phyloP scores from a whole-genome alignment of 2,329 filamentous ascomycete genomes.

The Aspergillus quadrilineatus region DNA sequence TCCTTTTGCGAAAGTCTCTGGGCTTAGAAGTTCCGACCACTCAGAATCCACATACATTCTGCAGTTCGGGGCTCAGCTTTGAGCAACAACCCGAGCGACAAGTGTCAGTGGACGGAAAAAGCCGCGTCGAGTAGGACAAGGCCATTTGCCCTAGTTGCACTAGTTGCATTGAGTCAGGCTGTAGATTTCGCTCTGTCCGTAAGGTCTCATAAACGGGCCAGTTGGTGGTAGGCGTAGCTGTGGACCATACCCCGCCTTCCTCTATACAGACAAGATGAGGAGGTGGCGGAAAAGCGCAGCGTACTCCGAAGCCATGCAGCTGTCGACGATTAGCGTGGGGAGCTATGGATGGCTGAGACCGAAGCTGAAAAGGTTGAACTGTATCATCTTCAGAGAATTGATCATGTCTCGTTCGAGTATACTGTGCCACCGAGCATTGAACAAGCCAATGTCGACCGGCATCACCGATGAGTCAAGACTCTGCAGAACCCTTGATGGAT shows the following conservation, averaged over 20 bases:
- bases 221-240: neutral
- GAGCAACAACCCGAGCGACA: neutral
- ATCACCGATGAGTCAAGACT: neutral
- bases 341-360: constrained; percentile 2
- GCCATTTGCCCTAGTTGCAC: constrained; percentile 1
- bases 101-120: constrained; percentile 2
- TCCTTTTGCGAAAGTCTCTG: neutral
- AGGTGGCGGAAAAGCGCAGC: constrained; percentile 8
- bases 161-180: neutral
- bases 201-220: constrained; percentile 1
- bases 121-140: constrained; percentile 9
- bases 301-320: constrained; percentile 4
- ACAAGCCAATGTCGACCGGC: neutral
- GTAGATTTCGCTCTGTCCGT: neutral
- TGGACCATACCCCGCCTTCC: constrained; percentile 16
- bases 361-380: neutral
- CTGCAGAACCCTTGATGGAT: neutral
- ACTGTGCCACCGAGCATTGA: neutral
- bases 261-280: constrained; percentile 3
- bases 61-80: constrained; percentile 3
- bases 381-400: neutral
- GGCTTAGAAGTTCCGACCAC: neutral
- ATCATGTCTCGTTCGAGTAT: neutral
- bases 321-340: constrained; percentile 3
- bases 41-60: neutral